A percentile compares a stretch with the other conserved stretches of the same genome.
These are phyloP conservation scores for Trichosporon inkin DNA, from an alignment of 1,284 basidiomycete species.

Conservation along the genomic window DNA sequence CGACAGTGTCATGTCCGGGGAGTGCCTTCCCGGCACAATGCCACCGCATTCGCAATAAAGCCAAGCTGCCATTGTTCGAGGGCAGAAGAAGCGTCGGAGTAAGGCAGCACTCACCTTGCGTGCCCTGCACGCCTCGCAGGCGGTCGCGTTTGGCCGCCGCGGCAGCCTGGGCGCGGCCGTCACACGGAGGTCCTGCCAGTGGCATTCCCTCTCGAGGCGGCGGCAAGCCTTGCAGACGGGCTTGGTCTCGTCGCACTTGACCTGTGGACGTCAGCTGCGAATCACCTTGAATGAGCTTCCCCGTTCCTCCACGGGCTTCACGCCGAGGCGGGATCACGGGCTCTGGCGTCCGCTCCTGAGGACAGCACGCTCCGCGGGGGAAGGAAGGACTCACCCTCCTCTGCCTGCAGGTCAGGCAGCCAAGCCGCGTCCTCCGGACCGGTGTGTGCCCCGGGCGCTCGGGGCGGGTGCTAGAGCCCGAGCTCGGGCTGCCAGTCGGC, in stretches of 20 bases:
- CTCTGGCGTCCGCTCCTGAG: neutral
- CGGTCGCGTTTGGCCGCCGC: slow-evolving; percentile 12
- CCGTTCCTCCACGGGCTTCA: too few species aligned
- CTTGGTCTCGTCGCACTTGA: slow-evolving; percentile 19
- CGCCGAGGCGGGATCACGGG: too few species aligned
- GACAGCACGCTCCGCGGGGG: neutral
- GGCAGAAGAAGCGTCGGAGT: neutral
- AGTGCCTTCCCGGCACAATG: too few species aligned
- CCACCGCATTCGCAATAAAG: too few species aligned
- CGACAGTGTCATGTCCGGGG: too few species aligned
- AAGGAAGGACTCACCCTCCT: neutral
- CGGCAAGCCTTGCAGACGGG: slow-evolving; percentile 12
- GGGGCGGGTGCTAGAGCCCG: neutral
- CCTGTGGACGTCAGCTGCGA: slow-evolving; percentile 2
- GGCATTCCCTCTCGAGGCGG: slow-evolving; percentile 6
- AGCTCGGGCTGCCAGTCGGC: neutral
- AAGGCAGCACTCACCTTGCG: slow-evolving; percentile 3
- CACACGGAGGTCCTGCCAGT: neutral
- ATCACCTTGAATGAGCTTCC: too few species aligned
- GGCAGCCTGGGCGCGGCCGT: slow-evolving; percentile 3
- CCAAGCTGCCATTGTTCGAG: neutral
- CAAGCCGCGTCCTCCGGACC: neutral
- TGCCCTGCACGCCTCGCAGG: slow-evolving; percentile 7
- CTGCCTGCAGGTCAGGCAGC: slow-evolving; percentile 5
- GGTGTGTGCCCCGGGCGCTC: neutral